Evolutionary conservation across 345 rosid species (phyloP).

Genomic region (Tarenaya hassleriana): DNA sequence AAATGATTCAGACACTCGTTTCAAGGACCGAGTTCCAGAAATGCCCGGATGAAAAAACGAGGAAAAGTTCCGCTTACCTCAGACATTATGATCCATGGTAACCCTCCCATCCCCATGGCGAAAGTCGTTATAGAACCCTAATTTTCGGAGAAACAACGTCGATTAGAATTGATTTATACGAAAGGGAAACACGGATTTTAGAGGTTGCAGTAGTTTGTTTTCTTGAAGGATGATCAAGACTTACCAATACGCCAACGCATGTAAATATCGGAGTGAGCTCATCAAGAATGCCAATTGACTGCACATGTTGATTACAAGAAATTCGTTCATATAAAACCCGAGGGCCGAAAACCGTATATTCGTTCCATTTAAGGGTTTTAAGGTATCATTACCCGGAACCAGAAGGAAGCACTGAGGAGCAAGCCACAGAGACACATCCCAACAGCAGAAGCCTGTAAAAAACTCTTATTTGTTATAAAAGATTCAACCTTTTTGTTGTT

Average conservation of each 20-base stretch:
- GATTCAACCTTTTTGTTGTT: no score
- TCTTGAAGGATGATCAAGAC: no score
- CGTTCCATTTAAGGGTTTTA: background rate
- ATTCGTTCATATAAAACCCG: background rate
- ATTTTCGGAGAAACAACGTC: background rate
- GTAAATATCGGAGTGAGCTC: constrained; percentile 32
- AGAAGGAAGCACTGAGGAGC: constrained; percentile 42
- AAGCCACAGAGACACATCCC: constrained; percentile 37
- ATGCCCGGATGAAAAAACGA: background rate
- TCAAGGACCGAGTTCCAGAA: background rate
- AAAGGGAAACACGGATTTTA: background rate
- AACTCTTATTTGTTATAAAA: background rate
- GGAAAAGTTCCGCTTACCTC: constrained; percentile 38
- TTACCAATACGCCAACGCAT: constrained; percentile 33
- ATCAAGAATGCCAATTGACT: constrained; percentile 26
- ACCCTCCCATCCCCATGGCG: constrained; percentile 45
- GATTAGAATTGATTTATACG: background rate
- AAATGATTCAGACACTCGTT: background rate
- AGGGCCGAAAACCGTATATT: background rate
- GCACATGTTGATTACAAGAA: background rate
- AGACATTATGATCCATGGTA: constrained; percentile 59
- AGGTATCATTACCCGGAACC: constrained; percentile 37
- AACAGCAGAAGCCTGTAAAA: constrained; percentile 38
- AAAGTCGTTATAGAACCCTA: constrained; percentile 36
- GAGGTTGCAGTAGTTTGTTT: background rate